These are phyloP conservation scores for Leishmania gerbilli DNA, from an alignment of 208 protist species.

Conservation along the genomic window DNA sequence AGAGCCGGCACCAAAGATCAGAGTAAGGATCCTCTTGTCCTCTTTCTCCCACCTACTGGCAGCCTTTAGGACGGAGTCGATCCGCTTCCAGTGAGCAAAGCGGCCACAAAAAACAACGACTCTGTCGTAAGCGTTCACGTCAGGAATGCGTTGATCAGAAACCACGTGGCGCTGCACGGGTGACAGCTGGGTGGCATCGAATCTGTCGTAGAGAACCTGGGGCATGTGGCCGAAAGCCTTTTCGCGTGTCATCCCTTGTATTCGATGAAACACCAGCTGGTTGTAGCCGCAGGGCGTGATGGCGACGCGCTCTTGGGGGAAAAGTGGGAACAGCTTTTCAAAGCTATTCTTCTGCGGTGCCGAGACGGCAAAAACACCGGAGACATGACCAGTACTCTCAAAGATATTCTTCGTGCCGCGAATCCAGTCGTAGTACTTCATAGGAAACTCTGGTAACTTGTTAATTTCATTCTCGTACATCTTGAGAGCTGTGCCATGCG, in stretches of 20 bases:
- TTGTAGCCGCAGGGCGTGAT: slow-evolving; percentile 76
- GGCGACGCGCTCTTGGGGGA: slow-evolving; percentile 59
- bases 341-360: slow-evolving; percentile 68
- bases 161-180: slow-evolving; percentile 31
- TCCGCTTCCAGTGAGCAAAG: slow-evolving; percentile 80
- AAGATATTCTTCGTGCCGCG: slow-evolving; percentile 58
- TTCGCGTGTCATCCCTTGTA: slow-evolving; percentile 57
- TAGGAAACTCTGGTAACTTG: slow-evolving; percentile 65
- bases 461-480: slow-evolving; percentile 85
- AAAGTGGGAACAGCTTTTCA: slow-evolving; percentile 54
- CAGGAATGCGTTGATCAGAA: slow-evolving; percentile 35
- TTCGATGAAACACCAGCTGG: slow-evolving; percentile 69
- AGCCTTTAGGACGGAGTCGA: slow-evolving; percentile 64
- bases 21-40: slow-evolving; percentile 47
- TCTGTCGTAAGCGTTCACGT: slow-evolving; percentile 62
- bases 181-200: slow-evolving; percentile 38
- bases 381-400: slow-evolving; percentile 46
- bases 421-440: slow-evolving; percentile 81
- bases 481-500: slow-evolving; percentile 76
- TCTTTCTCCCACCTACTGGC: slow-evolving; percentile 66
- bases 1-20: slow-evolving; percentile 65
- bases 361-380: slow-evolving; percentile 70
- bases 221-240: slow-evolving; percentile 60
- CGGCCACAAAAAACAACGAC: slow-evolving; percentile 76
- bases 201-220: slow-evolving; percentile 65